phyloP scores from a whole-genome alignment of 2,329 filamentous ascomycete genomes.

The Clathrospora elynae region DNA sequence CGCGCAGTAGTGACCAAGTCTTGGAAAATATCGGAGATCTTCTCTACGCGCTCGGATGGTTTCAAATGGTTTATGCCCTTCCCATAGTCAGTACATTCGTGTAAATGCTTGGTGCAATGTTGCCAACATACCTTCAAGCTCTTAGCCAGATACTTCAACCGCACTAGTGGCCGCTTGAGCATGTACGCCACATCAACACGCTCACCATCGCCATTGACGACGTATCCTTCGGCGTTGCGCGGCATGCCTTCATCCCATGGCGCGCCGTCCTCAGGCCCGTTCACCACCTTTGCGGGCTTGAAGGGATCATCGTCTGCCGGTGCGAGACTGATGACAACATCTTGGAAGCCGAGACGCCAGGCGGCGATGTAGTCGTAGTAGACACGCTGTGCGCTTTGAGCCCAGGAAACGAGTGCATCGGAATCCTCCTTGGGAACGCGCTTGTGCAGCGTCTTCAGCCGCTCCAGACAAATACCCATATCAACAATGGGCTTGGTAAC shows the following conservation, averaged over 20 bases:
- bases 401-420: slow-evolving; percentile 77
- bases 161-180: slow-evolving; percentile 83
- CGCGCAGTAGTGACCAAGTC: slow-evolving; percentile 76
- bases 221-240: slow-evolving; percentile 64
- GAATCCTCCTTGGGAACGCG: slow-evolving; percentile 76
- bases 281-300: slow-evolving; percentile 48
- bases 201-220: slow-evolving; percentile 76
- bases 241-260: slow-evolving; percentile 61
- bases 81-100: slow-evolving; percentile 36
- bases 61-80: slow-evolving; percentile 63
- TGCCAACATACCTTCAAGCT: slow-evolving; percentile 68
- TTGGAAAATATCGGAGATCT: slow-evolving; percentile 68
- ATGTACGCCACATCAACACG: slow-evolving; percentile 93
- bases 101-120: not conserved
- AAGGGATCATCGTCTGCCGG: slow-evolving; percentile 69
- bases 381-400: slow-evolving; percentile 73
- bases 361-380: slow-evolving; percentile 85
- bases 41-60: slow-evolving; percentile 62
- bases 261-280: slow-evolving; percentile 54
- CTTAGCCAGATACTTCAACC: slow-evolving; percentile 85
- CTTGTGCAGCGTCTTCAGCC: slow-evolving; percentile 78
- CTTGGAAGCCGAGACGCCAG: slow-evolving; percentile 93
- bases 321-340: slow-evolving; percentile 90
- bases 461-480: slow-evolving; percentile 90
- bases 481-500: slow-evolving; percentile 87